Percentiles rank a stretch among this genome's conserved stretches.
Conservation (phyloP, 2,329 filamentous ascomycete species). For the Fusarium aywerte region DNA sequence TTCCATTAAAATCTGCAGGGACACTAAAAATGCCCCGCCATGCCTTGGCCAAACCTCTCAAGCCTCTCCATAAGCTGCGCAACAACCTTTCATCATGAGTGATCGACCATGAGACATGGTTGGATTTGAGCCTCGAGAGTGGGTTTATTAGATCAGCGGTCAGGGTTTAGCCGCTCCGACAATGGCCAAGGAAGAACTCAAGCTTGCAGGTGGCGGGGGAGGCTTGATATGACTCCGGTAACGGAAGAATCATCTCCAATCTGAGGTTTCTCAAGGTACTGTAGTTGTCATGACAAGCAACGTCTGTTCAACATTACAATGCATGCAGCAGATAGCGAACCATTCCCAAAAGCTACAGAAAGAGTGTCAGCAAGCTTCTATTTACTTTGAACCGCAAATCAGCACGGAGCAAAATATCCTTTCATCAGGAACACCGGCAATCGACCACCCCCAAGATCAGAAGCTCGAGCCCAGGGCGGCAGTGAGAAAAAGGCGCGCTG, state of each 20-base stretch:
- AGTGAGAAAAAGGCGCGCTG: conserved; percentile 26
- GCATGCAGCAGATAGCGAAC: neutral
- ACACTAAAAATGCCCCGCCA: conserved; percentile 44
- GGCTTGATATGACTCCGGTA: conserved; percentile 11
- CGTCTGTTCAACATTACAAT: neutral
- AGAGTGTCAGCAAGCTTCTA: neutral
- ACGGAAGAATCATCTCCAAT: conserved; percentile 3
- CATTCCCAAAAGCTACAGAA: conserved; percentile 20
- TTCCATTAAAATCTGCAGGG: conserved; percentile 39
- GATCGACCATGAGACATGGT: conserved; percentile 32
- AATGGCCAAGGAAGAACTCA: conserved; percentile 6
- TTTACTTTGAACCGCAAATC: conserved; percentile 2
- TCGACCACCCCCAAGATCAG: conserved; percentile 18
- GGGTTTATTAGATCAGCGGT: conserved; percentile 43
- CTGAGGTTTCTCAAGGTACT: neutral
- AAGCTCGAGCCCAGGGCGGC: conserved; percentile 27
- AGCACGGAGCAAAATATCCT: neutral
- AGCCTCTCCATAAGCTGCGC: conserved; percentile 42
- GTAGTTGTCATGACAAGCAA: conserved; percentile 34
- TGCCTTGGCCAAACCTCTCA: conserved; percentile 42
- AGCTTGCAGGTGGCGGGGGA: conserved; percentile 20
- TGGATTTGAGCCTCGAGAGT: conserved; percentile 36
- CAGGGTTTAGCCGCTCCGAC: conserved; percentile 36
- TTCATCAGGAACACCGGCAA: neutral
- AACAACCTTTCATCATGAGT: conserved; percentile 39